phyloP scores from a whole-genome alignment of 1,284 basidiomycete species.

The Cryptococcus depauperatus region DNA sequence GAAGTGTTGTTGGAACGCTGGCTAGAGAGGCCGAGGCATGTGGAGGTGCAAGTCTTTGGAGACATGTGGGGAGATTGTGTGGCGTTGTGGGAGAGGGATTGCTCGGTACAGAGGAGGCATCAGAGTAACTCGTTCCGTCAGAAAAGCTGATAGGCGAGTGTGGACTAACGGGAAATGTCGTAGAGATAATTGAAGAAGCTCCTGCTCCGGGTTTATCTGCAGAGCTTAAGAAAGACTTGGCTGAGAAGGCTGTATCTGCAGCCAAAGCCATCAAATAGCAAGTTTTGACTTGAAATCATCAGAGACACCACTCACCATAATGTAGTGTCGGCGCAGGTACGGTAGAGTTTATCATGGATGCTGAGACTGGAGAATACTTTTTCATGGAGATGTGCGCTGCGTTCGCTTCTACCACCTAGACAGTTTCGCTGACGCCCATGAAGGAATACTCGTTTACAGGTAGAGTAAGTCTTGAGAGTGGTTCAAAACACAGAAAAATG shows the following conservation, averaged over 20 bases:
- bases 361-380: constrained; percentile 71
- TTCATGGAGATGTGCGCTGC: constrained; percentile 96
- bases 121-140: constrained; percentile 51
- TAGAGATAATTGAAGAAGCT: constrained; percentile 53
- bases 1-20: constrained; percentile 80
- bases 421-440: not conserved
- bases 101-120: constrained; percentile 85
- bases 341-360: constrained; percentile 90
- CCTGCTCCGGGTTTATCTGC: constrained; percentile 78
- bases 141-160: not conserved
- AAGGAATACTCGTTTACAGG: constrained; percentile 87
- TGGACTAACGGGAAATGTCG: not conserved
- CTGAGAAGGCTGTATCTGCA: constrained; percentile 80
- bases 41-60: constrained; percentile 86
- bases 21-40: constrained; percentile 71
- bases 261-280: constrained; percentile 77
- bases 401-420: no score
- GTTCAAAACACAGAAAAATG: not conserved
- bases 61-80: constrained; percentile 68
- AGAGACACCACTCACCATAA: not conserved
- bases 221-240: constrained; percentile 68
- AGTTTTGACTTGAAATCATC: constrained; percentile 1
- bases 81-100: constrained; percentile 87
- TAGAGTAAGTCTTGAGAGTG: constrained; percentile 53
- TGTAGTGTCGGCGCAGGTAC: constrained; percentile 71